Evolutionary conservation across 2,329 filamentous ascomycete species (phyloP).

Genomic region (Cadophora sp.): DNA sequence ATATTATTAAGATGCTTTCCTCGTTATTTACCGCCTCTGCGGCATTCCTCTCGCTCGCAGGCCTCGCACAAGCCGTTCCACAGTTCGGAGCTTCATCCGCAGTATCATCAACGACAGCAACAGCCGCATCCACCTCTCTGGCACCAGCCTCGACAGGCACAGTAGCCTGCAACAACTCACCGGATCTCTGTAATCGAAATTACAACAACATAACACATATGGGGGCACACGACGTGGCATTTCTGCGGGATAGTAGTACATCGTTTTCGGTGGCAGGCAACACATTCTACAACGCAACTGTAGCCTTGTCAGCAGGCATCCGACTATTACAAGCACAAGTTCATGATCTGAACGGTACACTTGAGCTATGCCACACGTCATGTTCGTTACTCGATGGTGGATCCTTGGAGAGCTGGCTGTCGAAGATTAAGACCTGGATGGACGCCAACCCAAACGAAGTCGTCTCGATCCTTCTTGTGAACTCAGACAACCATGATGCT

Average conservation of each 20-base stretch:
- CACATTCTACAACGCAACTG: constrained; percentile 64
- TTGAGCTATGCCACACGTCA: constrained; percentile 65
- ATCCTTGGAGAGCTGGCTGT: constrained; percentile 60
- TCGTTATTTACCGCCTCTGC: constrained; percentile 36
- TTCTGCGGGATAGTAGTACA: constrained; percentile 56
- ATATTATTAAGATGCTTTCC: constrained; percentile 23
- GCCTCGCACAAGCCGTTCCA: constrained; percentile 35
- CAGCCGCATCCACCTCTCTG: constrained; percentile 26
- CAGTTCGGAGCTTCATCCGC: constrained; percentile 30
- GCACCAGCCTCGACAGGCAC: constrained; percentile 38
- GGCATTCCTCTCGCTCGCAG: constrained; percentile 38
- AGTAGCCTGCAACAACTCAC: constrained; percentile 77
- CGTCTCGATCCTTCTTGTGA: constrained; percentile 68
- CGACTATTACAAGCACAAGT: constrained; percentile 71
- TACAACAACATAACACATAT: constrained; percentile 83
- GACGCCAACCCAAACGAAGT: constrained; percentile 65
- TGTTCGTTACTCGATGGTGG: constrained; percentile 67
- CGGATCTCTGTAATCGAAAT: constrained; percentile 70
- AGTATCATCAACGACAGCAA: constrained; percentile 24
- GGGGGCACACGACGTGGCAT: constrained; percentile 71
- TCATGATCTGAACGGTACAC: constrained; percentile 57
- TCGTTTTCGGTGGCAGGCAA: constrained; percentile 57
- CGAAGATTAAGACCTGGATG: constrained; percentile 65
- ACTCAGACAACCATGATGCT: constrained; percentile 62
- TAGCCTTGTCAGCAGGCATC: constrained; percentile 66